Percentiles rank a stretch among this genome's conserved stretches.
Conservation (phyloP, 108 stramenopile genomes). For the Skeletonema tropicum region DNA sequence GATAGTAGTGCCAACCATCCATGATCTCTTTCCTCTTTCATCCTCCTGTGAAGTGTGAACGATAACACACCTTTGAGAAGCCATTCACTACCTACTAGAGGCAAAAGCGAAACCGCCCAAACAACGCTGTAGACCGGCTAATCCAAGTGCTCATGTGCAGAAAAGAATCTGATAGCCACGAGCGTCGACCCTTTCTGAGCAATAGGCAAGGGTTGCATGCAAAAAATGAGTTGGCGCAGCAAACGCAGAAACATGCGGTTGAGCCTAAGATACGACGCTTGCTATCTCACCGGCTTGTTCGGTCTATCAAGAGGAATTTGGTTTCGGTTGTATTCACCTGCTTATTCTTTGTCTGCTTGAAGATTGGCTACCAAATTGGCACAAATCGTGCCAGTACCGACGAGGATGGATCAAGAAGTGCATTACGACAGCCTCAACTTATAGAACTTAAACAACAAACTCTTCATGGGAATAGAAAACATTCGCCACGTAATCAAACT, state of each 20-base stretch:
- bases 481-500: not conserved
- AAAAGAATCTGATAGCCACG: not conserved
- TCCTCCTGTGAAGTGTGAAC: too few relatives aligned
- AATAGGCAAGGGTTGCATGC: not conserved
- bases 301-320: not conserved
- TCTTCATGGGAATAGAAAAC: not conserved
- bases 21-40: too few relatives aligned
- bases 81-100: too few relatives aligned
- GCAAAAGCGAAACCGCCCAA: too few relatives aligned
- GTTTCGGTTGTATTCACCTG: not conserved
- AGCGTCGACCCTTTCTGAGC: slow-evolving; percentile 1
- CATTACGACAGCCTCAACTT: not conserved
- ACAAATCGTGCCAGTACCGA: not conserved
- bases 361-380: not conserved
- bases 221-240: not conserved
- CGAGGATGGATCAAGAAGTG: not conserved
- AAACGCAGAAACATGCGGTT: not conserved
- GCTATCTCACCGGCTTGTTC: not conserved
- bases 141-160: not conserved
- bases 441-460: too few relatives aligned
- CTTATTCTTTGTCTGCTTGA: not conserved
- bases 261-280: not conserved
- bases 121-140: too few relatives aligned
- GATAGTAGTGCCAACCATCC: too few relatives aligned
- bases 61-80: too few relatives aligned